phyloP scores from a whole-genome alignment of 768 basidiomycete genomes.

The Lactarius akahatsu region DNA sequence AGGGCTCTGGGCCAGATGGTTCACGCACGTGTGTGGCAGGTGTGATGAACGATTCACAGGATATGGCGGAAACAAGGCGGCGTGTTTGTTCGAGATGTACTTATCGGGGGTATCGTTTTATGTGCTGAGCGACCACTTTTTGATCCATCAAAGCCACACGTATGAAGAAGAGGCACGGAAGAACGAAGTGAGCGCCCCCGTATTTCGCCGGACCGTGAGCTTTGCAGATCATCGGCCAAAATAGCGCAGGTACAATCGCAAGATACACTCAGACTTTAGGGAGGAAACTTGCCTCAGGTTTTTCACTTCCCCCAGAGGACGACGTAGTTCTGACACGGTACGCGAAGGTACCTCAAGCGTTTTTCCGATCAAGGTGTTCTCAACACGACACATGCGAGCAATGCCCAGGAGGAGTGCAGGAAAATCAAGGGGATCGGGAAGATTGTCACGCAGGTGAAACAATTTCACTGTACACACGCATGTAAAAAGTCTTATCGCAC shows the following conservation, averaged over 20 bases:
- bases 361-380: slow-evolving; percentile 25
- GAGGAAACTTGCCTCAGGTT: slow-evolving; percentile 73
- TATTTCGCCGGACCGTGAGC: neutral
- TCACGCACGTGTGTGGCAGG: slow-evolving; percentile 42
- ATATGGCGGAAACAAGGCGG: slow-evolving; percentile 91
- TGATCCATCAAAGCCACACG: slow-evolving; percentile 82
- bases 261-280: slow-evolving; percentile 73
- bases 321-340: neutral
- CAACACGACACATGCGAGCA: slow-evolving; percentile 24
- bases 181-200: slow-evolving; percentile 51
- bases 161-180: slow-evolving; percentile 76
- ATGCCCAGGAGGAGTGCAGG: slow-evolving; percentile 27
- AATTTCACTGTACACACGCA: neutral
- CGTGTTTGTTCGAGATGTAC: slow-evolving; percentile 90
- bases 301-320: neutral
- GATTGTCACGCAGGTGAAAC: slow-evolving; percentile 28
- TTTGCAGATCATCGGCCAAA: neutral
- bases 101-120: slow-evolving; percentile 81
- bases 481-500: slow-evolving; percentile 5
- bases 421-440: slow-evolving; percentile 28
- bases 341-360: slow-evolving; percentile 24
- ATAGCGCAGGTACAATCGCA: slow-evolving; percentile 73
- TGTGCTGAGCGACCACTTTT: slow-evolving; percentile 83
- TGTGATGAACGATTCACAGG: slow-evolving; percentile 91
- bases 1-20: no score